Evolutionary conservation across 2,329 filamentous ascomycete genomes (phyloP).

Genomic region (Pseudopyrenochaeta lycopersici): DNA sequence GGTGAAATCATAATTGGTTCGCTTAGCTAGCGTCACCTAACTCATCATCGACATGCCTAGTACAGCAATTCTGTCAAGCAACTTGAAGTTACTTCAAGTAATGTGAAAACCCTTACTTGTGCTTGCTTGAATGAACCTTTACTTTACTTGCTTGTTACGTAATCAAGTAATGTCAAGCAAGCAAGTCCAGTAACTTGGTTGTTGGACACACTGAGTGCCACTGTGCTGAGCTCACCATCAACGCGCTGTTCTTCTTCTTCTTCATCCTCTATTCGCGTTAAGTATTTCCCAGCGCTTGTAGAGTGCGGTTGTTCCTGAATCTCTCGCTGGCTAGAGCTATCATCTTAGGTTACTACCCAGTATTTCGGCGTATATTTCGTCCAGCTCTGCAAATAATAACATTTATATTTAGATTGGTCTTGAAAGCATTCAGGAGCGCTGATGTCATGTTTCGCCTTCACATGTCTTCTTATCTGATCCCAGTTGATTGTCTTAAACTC

Average conservation of each 20-base stretch:
- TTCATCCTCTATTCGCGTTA: constrained; percentile 8
- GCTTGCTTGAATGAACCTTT: no score
- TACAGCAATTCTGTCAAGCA: no score
- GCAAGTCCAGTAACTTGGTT: no score
- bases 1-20: no score
- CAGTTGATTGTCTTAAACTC: constrained; percentile 12
- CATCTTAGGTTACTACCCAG: constrained; percentile 6
- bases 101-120: no score
- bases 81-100: no score
- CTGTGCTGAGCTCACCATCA: neutral
- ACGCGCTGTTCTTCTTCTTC: constrained; percentile 13
- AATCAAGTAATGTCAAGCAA: no score
- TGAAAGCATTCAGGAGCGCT: constrained; percentile 6
- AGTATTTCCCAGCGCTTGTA: constrained; percentile 5
- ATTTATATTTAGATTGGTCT: constrained; percentile 9
- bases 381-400: constrained; percentile 14
- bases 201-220: no score
- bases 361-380: constrained; percentile 15
- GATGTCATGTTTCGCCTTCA: constrained; percentile 13
- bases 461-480: constrained; percentile 4
- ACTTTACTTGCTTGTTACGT: no score
- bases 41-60: no score
- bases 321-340: constrained; percentile 1
- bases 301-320: neutral
- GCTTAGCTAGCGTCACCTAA: no score